phyloP scores from a whole-genome alignment of 2,329 filamentous ascomycete genomes.

The Xylariaceae sp. region DNA sequence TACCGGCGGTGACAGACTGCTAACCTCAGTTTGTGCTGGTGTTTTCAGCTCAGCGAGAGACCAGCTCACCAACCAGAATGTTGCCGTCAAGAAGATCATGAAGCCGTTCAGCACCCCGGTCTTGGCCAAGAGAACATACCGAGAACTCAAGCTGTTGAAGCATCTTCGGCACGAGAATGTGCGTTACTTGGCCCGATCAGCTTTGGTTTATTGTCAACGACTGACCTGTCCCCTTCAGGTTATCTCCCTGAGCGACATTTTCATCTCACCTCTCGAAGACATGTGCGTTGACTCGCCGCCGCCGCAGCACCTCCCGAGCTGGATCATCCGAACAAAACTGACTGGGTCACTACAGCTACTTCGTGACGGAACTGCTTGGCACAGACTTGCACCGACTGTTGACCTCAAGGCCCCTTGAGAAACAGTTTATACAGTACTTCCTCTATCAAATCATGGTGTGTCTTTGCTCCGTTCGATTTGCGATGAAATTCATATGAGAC shows the following conservation, averaged over 20 bases:
- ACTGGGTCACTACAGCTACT: constrained; percentile 60
- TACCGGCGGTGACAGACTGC: not conserved
- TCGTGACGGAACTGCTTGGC: constrained; percentile 94
- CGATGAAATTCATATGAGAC: not conserved
- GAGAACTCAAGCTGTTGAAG: constrained; percentile 95
- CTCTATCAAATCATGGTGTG: constrained; percentile 96
- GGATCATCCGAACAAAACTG: constrained; percentile 18
- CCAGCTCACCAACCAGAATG: constrained; percentile 92
- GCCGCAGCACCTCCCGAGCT: constrained; percentile 12
- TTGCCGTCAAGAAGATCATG: constrained; percentile 99
- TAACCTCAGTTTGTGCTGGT: not conserved
- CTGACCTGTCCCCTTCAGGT: constrained; percentile 50
- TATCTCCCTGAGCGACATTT: constrained; percentile 98
- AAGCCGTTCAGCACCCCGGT: constrained; percentile 99
- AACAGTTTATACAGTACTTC: constrained; percentile 99
- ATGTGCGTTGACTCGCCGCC: constrained; percentile 59
- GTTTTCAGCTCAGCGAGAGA: constrained; percentile 80
- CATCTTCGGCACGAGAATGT: constrained; percentile 97
- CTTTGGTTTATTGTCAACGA: not conserved
- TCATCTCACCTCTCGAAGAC: constrained; percentile 97
- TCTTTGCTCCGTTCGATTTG: not conserved
- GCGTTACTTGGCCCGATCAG: constrained; percentile 29
- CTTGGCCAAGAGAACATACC: constrained; percentile 93
- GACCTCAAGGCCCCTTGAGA: constrained; percentile 92
- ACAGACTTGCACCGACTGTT: constrained; percentile 94